Base-by-base conservation (phyloP, 2,329 filamentous ascomycete species). In the Fusarium sacchari region DNA sequence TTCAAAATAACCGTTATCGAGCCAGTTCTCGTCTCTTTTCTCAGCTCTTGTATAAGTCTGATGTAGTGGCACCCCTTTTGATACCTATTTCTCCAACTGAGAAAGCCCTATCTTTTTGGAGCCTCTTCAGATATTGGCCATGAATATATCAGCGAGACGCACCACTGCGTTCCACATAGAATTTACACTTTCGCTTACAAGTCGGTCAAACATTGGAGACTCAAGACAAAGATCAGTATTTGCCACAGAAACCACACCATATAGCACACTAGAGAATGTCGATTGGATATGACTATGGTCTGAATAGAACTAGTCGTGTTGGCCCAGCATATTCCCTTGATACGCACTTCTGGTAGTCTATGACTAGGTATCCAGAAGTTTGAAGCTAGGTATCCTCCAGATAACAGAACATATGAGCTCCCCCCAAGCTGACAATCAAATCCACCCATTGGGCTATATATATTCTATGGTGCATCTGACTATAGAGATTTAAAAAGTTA, bases 81-180 rank as follows among this genome's bases (percentile, higher is more conserved):
- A 49, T 30, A n/a, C 22, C 18, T 3, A 4, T 7, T 32, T 32
- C 22, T 32, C 11, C 2, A 18, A n/a, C 15, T n/a, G 5, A n/a
- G 28, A 18, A n/a, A 6, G 1, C 3, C 7, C 5, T n/a, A 9
- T 30, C 46, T 10, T 13, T 5, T 7, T 7, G 18, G 14, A 1
- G 14, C 4, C 10, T 9, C 28, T 30, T 12, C 2, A 30, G 7
- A 30, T 30, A 3, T 30, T n/a, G 20, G 26, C 26, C 20, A 49
- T 1, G 3, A 17, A 8, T 30, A 12, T 17, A 12, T 10, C 7
- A 6, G 3, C 7, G 26, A 30, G 20, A 30, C n/a, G 5, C 20
- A 18, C 11, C 5, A 13, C 0, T 3, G 7, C 11, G 2, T 32
- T n/a, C 10, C 28, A 9, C 14, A 18, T 18, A n/a, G 20, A 32